phyloP scores from a whole-genome alignment of 768 basidiomycete genomes.

The Mycena maculata region DNA sequence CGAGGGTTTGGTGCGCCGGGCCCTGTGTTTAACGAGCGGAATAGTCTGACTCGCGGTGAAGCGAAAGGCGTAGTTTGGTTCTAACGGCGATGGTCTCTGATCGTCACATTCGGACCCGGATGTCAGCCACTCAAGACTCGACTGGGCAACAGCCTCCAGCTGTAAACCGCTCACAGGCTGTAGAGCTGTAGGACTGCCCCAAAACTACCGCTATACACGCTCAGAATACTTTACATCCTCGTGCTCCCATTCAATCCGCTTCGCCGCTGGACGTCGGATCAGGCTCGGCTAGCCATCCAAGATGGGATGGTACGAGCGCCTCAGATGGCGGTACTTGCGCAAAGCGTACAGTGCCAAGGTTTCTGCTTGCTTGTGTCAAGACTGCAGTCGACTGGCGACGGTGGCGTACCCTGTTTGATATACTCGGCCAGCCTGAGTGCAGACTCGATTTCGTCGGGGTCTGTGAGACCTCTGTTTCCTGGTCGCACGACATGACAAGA shows the following conservation, averaged over 20 bases:
- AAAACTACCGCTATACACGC: too few relatives aligned
- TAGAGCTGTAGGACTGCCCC: too few relatives aligned
- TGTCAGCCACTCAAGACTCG: too few relatives aligned
- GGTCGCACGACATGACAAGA: not conserved
- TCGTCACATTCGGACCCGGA: too few relatives aligned
- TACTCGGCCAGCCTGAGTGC: constrained; percentile 83
- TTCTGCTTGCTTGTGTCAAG: constrained; percentile 54
- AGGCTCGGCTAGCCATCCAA: constrained; percentile 33
- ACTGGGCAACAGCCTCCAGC: too few relatives aligned
- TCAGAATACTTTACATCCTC: too few relatives aligned
- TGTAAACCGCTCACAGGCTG: too few relatives aligned
- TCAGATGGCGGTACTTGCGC: constrained; percentile 85
- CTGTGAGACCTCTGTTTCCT: constrained; percentile 78
- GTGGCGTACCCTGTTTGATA: constrained; percentile 79
- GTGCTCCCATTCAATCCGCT: too few relatives aligned
- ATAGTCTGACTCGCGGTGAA: too few relatives aligned
- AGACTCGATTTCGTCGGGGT: constrained; percentile 79
- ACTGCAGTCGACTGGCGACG: not conserved
- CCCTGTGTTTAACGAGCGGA: constrained; percentile 12
- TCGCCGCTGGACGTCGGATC: too few relatives aligned
- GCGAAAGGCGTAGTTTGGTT: constrained; percentile 21
- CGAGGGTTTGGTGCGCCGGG: constrained; percentile 17
- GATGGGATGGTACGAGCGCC: constrained; percentile 74
- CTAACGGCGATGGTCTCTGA: not conserved
- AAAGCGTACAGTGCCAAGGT: constrained; percentile 85